These are phyloP conservation scores for Anthracocystis walkeri DNA, from an alignment of 1,284 basidiomycete species.

Conservation along the genomic window DNA sequence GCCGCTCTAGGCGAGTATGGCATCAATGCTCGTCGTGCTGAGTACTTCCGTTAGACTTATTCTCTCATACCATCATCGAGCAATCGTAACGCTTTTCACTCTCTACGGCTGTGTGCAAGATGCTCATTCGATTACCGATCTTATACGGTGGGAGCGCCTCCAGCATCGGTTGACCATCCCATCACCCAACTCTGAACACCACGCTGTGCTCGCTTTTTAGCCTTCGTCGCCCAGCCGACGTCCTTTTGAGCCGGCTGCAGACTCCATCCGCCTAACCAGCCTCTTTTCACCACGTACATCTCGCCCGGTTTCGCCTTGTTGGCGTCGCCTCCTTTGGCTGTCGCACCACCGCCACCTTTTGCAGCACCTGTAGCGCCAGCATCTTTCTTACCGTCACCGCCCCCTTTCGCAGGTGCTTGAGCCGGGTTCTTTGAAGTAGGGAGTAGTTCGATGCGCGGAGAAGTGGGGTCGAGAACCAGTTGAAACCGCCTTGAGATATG, in stretches of 20 bases:
- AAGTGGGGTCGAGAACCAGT: slow-evolving; percentile 22
- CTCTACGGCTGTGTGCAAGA: not conserved
- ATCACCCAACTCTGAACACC: slow-evolving; percentile 19
- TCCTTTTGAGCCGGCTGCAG: slow-evolving; percentile 16
- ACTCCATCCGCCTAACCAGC: slow-evolving; percentile 39
- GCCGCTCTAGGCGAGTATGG: slow-evolving; percentile 94
- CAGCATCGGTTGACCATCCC: slow-evolving; percentile 23
- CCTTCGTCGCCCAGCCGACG: slow-evolving; percentile 10
- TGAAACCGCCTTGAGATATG: slow-evolving; percentile 21
- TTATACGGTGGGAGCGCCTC: slow-evolving; percentile 3
- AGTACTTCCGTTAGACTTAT: slow-evolving; percentile 61
- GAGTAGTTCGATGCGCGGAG: slow-evolving; percentile 29
- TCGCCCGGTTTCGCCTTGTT: slow-evolving; percentile 1
- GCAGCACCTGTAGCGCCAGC: not conserved
- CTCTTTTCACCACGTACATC: slow-evolving; percentile 28
- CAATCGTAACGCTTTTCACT: slow-evolving; percentile 4
- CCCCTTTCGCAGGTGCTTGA: slow-evolving; percentile 7
- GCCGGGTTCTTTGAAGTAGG: slow-evolving; percentile 8
- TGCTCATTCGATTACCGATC: not conserved
- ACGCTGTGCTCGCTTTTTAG: slow-evolving; percentile 4
- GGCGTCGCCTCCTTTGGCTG: slow-evolving; percentile 5
- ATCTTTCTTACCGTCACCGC: slow-evolving; percentile 13
- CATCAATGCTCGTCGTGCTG: slow-evolving; percentile 65
- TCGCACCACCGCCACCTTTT: not conserved
- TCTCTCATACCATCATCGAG: slow-evolving; percentile 7